Evolutionary conservation across 1,284 basidiomycete genomes (phyloP), one percentile per base, ranked within the genome.

Genomic region (Boletus mariae): DNA sequence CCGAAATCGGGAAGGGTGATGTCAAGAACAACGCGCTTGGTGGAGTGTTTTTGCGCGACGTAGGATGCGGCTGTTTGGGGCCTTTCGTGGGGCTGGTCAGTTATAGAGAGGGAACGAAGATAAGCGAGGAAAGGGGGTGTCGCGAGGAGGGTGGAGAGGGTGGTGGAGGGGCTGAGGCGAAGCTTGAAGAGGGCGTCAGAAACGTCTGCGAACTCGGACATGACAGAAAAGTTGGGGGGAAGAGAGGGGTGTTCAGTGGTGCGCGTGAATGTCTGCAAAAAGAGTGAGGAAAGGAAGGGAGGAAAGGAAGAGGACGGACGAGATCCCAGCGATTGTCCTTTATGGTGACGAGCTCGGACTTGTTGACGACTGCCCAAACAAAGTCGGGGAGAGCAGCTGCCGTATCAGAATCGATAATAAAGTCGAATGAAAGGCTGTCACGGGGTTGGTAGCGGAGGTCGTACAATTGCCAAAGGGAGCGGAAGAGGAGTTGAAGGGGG

Each of bases 151-250:
- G 80, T 72, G 48, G 79, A 58, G 34, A 94, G 73, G 15, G 81
- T 78, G 57, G 81, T 73, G 52, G 76, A 75, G 45, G 74, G 65
- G 37, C 59, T 53, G 45, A 65, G 57, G 17, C 69, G 67, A 7
- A 80, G 77, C 70, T 91, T 94, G 66, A 94, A 74, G 45, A 95
- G 66, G 59, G 77, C 79, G 25, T 94, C 90, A 15, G 90, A 91
- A 52, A 92, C 75, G 62, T 94, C 90, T 20, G 87, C 87, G 59
- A 81, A 87, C 72, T 92, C 90, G 53, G 88, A 84, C 88, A 92
- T 91, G 60, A 90, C 78, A 13, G 83, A 81, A 42, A 88, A 72
- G 25, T 75, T 71, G 0, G 77, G 61, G 5, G 86, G 84, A n/a
- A 92, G 72, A 26, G 73, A 68, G 1, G 80, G 53, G 59, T 80